Evolutionary conservation across 1,284 basidiomycete genomes (phyloP).

Genomic region (Sporisorium exsertum): DNA sequence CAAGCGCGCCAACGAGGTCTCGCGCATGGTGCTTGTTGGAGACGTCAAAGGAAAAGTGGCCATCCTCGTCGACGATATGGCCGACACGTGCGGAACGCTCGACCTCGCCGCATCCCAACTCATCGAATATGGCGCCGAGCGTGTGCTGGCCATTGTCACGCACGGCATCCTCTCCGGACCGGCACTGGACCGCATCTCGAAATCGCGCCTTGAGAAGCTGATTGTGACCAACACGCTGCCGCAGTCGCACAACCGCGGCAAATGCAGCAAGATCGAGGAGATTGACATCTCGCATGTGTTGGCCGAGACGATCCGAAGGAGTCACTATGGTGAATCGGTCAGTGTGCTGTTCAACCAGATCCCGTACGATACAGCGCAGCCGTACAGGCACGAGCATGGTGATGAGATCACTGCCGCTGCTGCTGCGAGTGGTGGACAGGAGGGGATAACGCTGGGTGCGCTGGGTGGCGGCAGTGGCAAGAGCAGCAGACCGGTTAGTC

Average conservation of each 20-base stretch:
- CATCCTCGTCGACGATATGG: conserved; percentile 99
- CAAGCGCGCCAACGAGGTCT: conserved; percentile 99
- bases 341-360: conserved; percentile 67
- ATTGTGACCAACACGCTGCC: conserved; percentile 99
- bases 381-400: conserved; percentile 63
- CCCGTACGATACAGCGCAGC: conserved; percentile 67
- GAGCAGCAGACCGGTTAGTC: conserved; percentile 5
- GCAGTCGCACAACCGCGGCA: conserved; percentile 81
- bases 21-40: conserved; percentile 97
- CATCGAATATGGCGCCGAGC: conserved; percentile 86
- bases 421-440: background rate
- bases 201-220: conserved; percentile 82
- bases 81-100: conserved; percentile 97
- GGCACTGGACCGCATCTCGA: conserved; percentile 75
- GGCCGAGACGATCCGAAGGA: conserved; percentile 94
- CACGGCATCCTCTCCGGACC: conserved; percentile 95
- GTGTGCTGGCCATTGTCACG: conserved; percentile 93
- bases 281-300: conserved; percentile 95
- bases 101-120: conserved; percentile 91
- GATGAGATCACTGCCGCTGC: conserved; percentile 25
- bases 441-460: background rate
- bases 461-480: background rate
- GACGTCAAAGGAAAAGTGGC: conserved; percentile 92
- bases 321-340: conserved; percentile 71
- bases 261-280: conserved; percentile 85